phyloP scores from a whole-genome alignment of 495 filamentous ascomycete genomes.

The Xylaria bambusicola region DNA sequence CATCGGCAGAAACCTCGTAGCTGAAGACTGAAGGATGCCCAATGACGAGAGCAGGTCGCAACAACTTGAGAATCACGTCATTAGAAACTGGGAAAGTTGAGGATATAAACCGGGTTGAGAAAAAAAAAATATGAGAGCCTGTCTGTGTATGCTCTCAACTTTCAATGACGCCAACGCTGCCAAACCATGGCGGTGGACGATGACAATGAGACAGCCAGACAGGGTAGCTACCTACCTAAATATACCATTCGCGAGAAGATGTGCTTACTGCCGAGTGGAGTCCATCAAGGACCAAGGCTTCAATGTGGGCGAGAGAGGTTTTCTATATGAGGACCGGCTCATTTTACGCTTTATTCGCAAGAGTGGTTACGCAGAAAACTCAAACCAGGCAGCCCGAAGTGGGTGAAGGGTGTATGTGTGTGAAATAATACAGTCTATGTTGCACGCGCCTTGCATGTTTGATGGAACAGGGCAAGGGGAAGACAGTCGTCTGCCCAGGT shows the following conservation, averaged over 20 bases:
- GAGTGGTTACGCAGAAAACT: conserved; percentile 23
- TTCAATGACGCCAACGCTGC: conserved; percentile 6
- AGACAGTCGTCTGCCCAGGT: background rate
- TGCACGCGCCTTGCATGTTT: conserved; percentile 15
- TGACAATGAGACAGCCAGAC: conserved; percentile 11
- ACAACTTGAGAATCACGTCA: conserved; percentile 13
- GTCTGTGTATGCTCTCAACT: conserved; percentile 4
- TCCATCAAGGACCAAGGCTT: conserved; percentile 3
- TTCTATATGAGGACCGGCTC: conserved; percentile 6
- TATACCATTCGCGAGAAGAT: conserved; percentile 15
- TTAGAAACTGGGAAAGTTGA: conserved; percentile 11
- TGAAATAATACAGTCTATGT: conserved; percentile 15
- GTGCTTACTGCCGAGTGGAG: conserved; percentile 15
- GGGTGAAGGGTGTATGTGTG: background rate
- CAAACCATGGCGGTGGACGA: conserved; percentile 3
- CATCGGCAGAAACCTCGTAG: conserved; percentile 17
- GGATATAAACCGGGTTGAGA: background rate
- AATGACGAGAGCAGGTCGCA: conserved; percentile 13
- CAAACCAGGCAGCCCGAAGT: conserved; percentile 13
- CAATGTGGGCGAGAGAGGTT: conserved; percentile 5
- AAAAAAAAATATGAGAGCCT: conserved; percentile 1
- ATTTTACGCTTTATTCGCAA: conserved; percentile 13
- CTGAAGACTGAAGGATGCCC: conserved; percentile 13
- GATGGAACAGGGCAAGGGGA: conserved; percentile 7
- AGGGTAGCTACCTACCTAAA: conserved; percentile 17